Conservation (phyloP, 2,329 filamentous ascomycete species). For the Fusarium bulbicola region DNA sequence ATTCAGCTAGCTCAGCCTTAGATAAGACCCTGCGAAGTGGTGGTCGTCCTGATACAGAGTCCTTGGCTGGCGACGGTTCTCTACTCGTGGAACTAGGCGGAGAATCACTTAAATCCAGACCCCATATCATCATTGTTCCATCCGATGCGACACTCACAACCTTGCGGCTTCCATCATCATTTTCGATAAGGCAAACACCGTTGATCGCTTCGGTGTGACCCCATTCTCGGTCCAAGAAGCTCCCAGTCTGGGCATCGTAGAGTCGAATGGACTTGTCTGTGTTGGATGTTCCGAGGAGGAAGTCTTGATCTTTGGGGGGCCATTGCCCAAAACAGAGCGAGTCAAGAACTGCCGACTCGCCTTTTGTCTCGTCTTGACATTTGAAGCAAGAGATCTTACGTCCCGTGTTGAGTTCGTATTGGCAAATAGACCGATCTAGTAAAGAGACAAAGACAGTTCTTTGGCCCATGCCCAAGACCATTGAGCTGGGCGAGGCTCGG, state of each 20-base stretch:
- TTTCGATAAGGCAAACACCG: conserved; percentile 77
- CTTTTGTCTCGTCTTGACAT: conserved; percentile 80
- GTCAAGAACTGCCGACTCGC: conserved; percentile 84
- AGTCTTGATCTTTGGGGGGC: conserved; percentile 64
- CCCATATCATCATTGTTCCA: conserved; percentile 86
- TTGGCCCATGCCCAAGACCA: conserved; percentile 73
- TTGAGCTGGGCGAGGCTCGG: conserved; percentile 87
- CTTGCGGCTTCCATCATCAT: conserved; percentile 62
- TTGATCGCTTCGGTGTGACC: conserved; percentile 95
- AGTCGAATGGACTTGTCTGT: conserved; percentile 95
- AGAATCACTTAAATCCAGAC: conserved; percentile 60
- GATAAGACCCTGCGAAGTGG: conserved; percentile 88
- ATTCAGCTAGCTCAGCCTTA: conserved; percentile 85
- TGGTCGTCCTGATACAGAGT: conserved; percentile 66
- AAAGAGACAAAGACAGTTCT: conserved; percentile 67
- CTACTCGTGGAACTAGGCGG: conserved; percentile 54
- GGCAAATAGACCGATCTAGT: conserved; percentile 67
- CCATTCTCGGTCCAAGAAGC: conserved; percentile 87
- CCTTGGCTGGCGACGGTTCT: conserved; percentile 65
- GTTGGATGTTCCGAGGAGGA: conserved; percentile 88
- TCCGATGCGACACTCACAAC: conserved; percentile 81
- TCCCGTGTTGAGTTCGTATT: conserved; percentile 73
- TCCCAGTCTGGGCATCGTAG: conserved; percentile 81
- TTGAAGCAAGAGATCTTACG: conserved; percentile 79
- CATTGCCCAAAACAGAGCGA: conserved; percentile 73